Percentiles rank a stretch among this genome's conserved stretches.
Conservation (phyloP, 148 eudicot species). For the Vaccinium myrtillus region DNA sequence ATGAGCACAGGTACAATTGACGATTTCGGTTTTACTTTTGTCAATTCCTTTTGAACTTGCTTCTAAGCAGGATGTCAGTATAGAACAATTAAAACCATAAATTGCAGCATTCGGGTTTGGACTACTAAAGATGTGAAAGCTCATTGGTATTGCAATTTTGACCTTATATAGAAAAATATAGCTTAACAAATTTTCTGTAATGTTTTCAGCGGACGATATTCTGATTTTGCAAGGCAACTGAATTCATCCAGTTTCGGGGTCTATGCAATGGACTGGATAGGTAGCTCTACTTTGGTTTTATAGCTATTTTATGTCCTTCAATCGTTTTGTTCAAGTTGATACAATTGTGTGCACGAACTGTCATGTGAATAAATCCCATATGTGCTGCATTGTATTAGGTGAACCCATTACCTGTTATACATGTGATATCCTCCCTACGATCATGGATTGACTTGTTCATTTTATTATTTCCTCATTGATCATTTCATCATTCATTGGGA, state of each 20-base stretch:
- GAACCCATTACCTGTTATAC: background rate
- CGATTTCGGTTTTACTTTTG: background rate
- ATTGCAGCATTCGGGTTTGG: background rate
- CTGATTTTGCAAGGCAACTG: conserved; percentile 74
- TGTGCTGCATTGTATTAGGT: background rate
- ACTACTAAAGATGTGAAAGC: conserved; percentile 4
- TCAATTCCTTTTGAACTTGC: background rate
- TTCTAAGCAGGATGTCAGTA: background rate
- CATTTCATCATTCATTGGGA: background rate
- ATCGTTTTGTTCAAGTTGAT: background rate
- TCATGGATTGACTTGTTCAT: background rate
- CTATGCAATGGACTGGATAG: conserved; percentile 96
- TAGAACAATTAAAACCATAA: background rate
- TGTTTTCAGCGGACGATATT: conserved; percentile 75
- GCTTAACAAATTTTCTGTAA: conserved; percentile 8
- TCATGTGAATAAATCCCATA: background rate
- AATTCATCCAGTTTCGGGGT: conserved; percentile 68
- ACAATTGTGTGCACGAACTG: background rate
- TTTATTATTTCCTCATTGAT: background rate
- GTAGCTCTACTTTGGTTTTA: conserved; percentile 33
- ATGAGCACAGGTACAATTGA: conserved; percentile 78
- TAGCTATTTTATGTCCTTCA: background rate
- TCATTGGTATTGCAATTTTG: background rate
- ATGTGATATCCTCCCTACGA: background rate
- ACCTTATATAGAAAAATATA: background rate